Conservation (phyloP, 2,329 filamentous ascomycete genomes). For the Thelonectria olida region DNA sequence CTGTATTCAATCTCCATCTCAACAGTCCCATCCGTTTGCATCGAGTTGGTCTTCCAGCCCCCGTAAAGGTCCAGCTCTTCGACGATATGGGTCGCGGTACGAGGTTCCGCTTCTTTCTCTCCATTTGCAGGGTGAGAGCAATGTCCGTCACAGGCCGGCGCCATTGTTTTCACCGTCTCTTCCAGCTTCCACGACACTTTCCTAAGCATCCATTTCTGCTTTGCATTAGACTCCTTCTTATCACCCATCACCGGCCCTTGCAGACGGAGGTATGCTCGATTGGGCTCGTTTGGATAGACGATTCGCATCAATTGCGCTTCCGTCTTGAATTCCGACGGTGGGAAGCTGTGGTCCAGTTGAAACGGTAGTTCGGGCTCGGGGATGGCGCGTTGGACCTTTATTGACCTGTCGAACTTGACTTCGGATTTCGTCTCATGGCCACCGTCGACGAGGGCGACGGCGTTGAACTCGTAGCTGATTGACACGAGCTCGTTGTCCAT, state of each 20-base stretch:
- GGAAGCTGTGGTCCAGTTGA: neutral
- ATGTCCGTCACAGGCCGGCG: neutral
- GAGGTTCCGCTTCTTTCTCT: neutral
- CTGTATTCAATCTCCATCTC: neutral
- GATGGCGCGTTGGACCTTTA: neutral
- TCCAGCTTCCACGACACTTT: neutral
- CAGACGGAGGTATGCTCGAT: neutral
- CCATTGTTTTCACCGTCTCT: neutral
- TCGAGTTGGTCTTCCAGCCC: neutral
- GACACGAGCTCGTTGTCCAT: neutral
- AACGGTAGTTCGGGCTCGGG: neutral
- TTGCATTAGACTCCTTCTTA: neutral
- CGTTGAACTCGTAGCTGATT: neutral
- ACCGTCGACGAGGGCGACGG: neutral
- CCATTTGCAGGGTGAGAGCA: neutral
- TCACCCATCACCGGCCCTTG: neutral
- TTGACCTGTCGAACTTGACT: neutral
- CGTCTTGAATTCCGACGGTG: neutral
- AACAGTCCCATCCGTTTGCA: neutral
- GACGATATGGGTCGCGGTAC: neutral
- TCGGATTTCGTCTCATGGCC: neutral
- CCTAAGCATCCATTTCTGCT: neutral
- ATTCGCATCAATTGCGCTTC: neutral
- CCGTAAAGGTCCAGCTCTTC: neutral
- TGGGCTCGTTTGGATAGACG: neutral